Conservation (phyloP, 163 green algal species). For the Trebouxiophyceae sp. region DNA sequence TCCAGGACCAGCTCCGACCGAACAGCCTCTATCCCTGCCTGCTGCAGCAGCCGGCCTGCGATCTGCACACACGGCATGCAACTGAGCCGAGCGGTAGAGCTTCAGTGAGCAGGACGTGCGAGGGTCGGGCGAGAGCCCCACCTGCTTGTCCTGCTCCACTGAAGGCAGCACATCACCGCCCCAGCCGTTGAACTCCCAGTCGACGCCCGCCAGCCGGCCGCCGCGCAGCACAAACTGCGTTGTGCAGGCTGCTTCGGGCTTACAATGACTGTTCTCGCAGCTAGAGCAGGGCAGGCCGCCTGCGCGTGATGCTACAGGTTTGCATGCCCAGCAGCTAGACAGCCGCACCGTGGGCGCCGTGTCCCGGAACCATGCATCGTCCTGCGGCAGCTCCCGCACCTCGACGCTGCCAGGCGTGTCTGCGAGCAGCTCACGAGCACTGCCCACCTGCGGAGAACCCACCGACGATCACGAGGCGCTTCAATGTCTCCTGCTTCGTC, state of each 20-base stretch:
- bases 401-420: slow-evolving; percentile 1
- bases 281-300: too few species aligned
- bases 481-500: background rate
- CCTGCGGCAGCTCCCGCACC: slow-evolving; percentile 38
- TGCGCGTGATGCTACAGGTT: too few species aligned
- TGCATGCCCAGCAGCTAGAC: background rate
- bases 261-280: too few species aligned
- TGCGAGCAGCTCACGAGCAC: background rate
- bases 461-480: background rate
- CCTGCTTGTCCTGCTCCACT: background rate
- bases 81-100: background rate
- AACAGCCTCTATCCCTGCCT: slow-evolving; percentile 29
- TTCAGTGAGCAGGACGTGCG: too few species aligned
- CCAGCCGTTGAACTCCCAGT: slow-evolving; percentile 56
- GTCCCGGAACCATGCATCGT: slow-evolving; percentile 54
- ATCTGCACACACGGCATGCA: slow-evolving; percentile 10
- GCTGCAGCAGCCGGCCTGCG: slow-evolving; percentile 39
- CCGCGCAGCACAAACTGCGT: slow-evolving; percentile 40
- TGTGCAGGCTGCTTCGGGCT: too few species aligned
- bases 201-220: slow-evolving; percentile 40
- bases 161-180: slow-evolving; percentile 10
- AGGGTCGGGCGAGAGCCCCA: too few species aligned
- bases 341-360: slow-evolving; percentile 38
- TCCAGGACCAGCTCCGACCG: slow-evolving; percentile 50
- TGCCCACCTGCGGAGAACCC: background rate